Evolutionary conservation across 1,284 basidiomycete species (phyloP).

Genomic region (Volvariella surrecta): DNA sequence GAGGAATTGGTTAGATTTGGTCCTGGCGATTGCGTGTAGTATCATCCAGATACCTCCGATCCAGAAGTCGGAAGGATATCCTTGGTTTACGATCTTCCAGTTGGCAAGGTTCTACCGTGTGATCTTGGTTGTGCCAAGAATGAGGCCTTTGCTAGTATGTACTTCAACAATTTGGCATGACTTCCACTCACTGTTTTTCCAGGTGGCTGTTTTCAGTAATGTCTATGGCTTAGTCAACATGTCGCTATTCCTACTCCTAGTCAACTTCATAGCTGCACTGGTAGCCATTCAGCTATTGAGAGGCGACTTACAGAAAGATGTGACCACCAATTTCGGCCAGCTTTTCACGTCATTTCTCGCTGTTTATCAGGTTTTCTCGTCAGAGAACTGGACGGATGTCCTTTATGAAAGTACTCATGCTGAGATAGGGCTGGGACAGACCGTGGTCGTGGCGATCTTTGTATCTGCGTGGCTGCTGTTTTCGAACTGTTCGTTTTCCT

Average conservation of each 20-base stretch:
- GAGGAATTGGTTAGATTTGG: slow-evolving; percentile 73
- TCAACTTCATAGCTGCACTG: slow-evolving; percentile 84
- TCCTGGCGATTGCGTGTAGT: slow-evolving; percentile 74
- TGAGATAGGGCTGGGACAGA: slow-evolving; percentile 65
- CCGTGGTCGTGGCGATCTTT: slow-evolving; percentile 70
- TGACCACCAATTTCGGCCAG: slow-evolving; percentile 79
- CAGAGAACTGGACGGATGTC: slow-evolving; percentile 90
- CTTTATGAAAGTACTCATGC: slow-evolving; percentile 66
- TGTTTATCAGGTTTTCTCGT: slow-evolving; percentile 89
- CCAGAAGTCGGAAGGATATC: slow-evolving; percentile 57
- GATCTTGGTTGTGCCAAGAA: slow-evolving; percentile 82
- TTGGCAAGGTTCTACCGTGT: slow-evolving; percentile 90
- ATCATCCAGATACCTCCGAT: slow-evolving; percentile 87
- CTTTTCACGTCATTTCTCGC: slow-evolving; percentile 86
- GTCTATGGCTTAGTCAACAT: slow-evolving; percentile 91
- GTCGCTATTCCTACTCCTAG: slow-evolving; percentile 85
- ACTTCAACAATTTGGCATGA: neutral
- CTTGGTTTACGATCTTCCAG: slow-evolving; percentile 92
- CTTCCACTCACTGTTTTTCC: slow-evolving; percentile 10
- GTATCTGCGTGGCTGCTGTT: slow-evolving; percentile 87
- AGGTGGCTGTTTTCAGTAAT: slow-evolving; percentile 89
- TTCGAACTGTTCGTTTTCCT: slow-evolving; percentile 57
- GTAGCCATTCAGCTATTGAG: slow-evolving; percentile 72
- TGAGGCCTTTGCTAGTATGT: slow-evolving; percentile 71
- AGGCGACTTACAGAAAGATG: slow-evolving; percentile 60